Percentiles rank a stretch among this genome's conserved stretches.
phyloP scores from a whole-genome alignment of 2,329 filamentous ascomycete genomes.

The Biscogniauxia marginata region DNA sequence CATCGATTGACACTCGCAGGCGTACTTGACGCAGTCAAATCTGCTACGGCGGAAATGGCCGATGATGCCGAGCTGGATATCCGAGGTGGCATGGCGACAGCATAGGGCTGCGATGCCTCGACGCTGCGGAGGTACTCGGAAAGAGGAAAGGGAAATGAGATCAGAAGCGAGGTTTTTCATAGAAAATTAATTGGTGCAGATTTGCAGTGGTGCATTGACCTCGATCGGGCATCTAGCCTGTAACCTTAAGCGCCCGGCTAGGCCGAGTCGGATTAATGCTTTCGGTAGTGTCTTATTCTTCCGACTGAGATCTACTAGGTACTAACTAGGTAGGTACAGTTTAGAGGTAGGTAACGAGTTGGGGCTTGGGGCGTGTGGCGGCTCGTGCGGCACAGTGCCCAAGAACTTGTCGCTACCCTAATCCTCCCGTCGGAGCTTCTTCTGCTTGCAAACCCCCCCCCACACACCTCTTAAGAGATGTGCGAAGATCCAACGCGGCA shows the following conservation, averaged over 20 bases:
- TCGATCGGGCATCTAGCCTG: too few relatives aligned
- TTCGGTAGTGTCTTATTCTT: too few relatives aligned
- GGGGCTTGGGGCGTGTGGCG: too few relatives aligned
- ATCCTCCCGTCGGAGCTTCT: too few relatives aligned
- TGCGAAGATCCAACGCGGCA: background rate
- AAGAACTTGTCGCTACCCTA: too few relatives aligned
- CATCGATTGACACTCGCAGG: background rate
- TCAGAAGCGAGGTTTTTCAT: background rate
- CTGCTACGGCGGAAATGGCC: conserved; percentile 13
- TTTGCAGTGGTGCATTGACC: too few relatives aligned
- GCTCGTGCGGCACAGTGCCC: too few relatives aligned
- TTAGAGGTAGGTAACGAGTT: too few relatives aligned
- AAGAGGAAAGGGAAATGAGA: background rate
- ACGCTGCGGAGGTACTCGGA: conserved; percentile 8
- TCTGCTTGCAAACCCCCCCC: background rate
- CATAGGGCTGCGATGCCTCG: conserved; percentile 4
- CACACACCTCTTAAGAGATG: background rate
- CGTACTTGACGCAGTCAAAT: background rate
- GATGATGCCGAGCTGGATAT: conserved; percentile 18
- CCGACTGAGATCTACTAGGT: too few relatives aligned
- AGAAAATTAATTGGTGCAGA: too few relatives aligned
- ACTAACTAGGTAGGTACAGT: too few relatives aligned
- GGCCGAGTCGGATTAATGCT: conserved; percentile 17
- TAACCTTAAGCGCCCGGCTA: too few relatives aligned
- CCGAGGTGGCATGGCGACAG: conserved; percentile 26